A percentile compares a stretch with the other conserved stretches of the same genome.
These are phyloP conservation scores for Syncephalastrum contaminatum DNA, from an alignment of 371 early-diverging fungal genomes.

Conservation along the genomic window DNA sequence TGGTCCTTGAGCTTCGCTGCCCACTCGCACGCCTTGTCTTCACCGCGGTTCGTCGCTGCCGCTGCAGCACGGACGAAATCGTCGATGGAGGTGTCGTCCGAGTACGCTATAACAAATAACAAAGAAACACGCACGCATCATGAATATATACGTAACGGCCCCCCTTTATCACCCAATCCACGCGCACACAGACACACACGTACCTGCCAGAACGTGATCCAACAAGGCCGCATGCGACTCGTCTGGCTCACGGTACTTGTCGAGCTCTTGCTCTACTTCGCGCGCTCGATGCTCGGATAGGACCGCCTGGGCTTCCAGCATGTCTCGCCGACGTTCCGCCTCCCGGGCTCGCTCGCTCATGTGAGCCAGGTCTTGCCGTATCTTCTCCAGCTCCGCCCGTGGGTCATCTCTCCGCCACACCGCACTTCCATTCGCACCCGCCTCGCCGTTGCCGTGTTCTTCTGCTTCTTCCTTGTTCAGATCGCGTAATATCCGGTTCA, in stretches of 20 bases:
- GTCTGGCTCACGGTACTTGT: slow-evolving; percentile 14
- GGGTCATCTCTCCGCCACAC: slow-evolving; percentile 48
- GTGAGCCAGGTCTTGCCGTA: slow-evolving; percentile 26
- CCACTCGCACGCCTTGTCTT: slow-evolving; percentile 79
- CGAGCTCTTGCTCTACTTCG: slow-evolving; percentile 26
- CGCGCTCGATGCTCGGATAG: slow-evolving; percentile 36
- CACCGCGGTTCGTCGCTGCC: slow-evolving; percentile 60
- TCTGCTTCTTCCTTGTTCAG: slow-evolving; percentile 48
- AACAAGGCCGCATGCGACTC: background rate
- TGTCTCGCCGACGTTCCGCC: slow-evolving; percentile 30
- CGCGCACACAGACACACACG: too few relatives aligned
- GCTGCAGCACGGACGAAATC: slow-evolving; percentile 72
- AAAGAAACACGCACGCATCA: too few relatives aligned
- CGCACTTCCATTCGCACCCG: slow-evolving; percentile 25
- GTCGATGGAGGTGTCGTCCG: slow-evolving; percentile 63
- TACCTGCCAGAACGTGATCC: background rate
- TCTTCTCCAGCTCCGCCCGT: slow-evolving; percentile 34
- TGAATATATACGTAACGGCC: too few relatives aligned
- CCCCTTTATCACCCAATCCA: too few relatives aligned
- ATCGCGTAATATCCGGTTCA: slow-evolving; percentile 82
- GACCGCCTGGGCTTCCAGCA: slow-evolving; percentile 20
- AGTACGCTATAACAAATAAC: slow-evolving; percentile 37
- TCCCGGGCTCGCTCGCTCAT: slow-evolving; percentile 33
- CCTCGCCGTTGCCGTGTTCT: slow-evolving; percentile 32
- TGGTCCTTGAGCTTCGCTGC: slow-evolving; percentile 65